Evolutionary conservation across 306 rosid species (phyloP).

Genomic region (Trifolium dubium): DNA sequence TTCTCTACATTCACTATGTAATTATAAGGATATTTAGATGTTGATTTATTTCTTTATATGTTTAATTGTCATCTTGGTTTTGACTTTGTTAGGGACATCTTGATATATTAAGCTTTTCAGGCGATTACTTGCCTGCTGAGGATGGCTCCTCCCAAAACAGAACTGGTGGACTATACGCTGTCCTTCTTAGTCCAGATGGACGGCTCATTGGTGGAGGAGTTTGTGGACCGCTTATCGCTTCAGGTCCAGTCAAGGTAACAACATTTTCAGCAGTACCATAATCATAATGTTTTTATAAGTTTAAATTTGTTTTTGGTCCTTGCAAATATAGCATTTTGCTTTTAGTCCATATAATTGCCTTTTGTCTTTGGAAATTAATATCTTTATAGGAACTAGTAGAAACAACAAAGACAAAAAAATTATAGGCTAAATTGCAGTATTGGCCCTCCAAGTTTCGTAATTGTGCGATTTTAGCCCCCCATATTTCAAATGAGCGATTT

Average conservation of each 20-base stretch:
- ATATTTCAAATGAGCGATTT: too few species aligned
- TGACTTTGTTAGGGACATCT: conserved; percentile 74
- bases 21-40: conserved; percentile 13
- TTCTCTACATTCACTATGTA: neutral
- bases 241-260: conserved; percentile 83
- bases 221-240: conserved; percentile 81
- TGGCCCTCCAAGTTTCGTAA: too few species aligned
- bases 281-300: neutral
- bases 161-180: conserved; percentile 72
- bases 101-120: conserved; percentile 83
- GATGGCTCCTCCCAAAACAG: conserved; percentile 61
- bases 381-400: too few species aligned
- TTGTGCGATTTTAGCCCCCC: conserved; percentile 29
- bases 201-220: conserved; percentile 84
- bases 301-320: too few species aligned
- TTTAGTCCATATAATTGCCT: too few species aligned
- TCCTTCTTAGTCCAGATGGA: conserved; percentile 89
- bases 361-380: neutral
- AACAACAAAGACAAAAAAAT: too few species aligned
- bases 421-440: too few species aligned
- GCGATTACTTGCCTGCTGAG: conserved; percentile 75
- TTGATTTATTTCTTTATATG: neutral
- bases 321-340: too few species aligned
- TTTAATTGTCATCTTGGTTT: conserved; percentile 29
- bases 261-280: conserved; percentile 7